A percentile compares a stretch with the other conserved stretches of the same genome.
Evolutionary conservation across 352 stramenopile species (phyloP).

Genomic region (Phytophthora pseudosyringae): DNA sequence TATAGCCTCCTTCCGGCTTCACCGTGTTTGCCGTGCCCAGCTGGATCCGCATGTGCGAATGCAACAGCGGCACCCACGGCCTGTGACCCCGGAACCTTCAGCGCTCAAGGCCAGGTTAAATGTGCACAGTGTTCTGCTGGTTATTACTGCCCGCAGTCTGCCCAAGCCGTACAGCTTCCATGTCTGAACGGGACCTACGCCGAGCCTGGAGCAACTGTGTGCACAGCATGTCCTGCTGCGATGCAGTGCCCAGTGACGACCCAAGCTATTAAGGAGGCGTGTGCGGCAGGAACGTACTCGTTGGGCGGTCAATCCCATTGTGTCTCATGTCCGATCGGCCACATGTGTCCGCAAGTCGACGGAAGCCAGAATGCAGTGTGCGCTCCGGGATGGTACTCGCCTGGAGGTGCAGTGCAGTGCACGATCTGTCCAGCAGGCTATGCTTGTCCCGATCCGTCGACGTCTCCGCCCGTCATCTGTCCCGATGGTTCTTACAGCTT

Average conservation of each 20-base stretch:
- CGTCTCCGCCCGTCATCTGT: constrained; percentile 45
- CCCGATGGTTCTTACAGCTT: constrained; percentile 66
- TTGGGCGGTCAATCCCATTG: constrained; percentile 57
- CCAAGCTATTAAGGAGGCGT: constrained; percentile 50
- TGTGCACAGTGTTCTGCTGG: constrained; percentile 69
- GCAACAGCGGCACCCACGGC: constrained; percentile 37
- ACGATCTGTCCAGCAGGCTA: constrained; percentile 69
- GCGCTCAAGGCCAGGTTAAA: constrained; percentile 43
- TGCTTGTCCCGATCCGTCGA: constrained; percentile 52
- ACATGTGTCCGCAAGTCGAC: constrained; percentile 58
- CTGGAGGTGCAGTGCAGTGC: constrained; percentile 51
- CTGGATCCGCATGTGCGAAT: constrained; percentile 44
- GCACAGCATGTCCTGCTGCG: constrained; percentile 57
- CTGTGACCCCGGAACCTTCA: constrained; percentile 63
- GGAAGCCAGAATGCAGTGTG: constrained; percentile 58
- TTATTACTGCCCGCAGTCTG: constrained; percentile 59
- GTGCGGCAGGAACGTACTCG: constrained; percentile 67
- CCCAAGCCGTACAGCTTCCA: constrained; percentile 48
- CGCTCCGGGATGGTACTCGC: constrained; percentile 47
- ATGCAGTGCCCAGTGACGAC: constrained; percentile 62
- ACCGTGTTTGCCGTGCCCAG: constrained; percentile 47
- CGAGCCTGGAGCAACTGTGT: constrained; percentile 47
- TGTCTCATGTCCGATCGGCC: constrained; percentile 50
- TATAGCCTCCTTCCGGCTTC: constrained; percentile 52
- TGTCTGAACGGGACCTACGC: constrained; percentile 62